Base-by-base conservation (phyloP, 2,329 filamentous ascomycete species). In the Penicillium brevicompactum region DNA sequence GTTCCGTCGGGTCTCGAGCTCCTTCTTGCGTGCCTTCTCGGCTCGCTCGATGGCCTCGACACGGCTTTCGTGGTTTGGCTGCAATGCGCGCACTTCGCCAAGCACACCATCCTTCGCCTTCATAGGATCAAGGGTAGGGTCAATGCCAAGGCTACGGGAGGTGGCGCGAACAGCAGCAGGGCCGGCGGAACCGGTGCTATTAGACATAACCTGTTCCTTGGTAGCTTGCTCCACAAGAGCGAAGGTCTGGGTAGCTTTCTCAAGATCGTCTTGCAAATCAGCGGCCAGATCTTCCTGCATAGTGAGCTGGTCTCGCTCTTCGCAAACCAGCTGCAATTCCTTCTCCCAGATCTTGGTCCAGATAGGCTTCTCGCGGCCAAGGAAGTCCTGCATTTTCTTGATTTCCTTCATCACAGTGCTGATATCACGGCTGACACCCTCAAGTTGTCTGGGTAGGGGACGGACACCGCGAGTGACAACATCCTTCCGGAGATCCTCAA, bases 301-400 rank as follows among this genome's bases (percentile, higher is more conserved):
- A 47, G 92, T 94, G 64, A 99, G 84, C 74, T 97, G 87, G 70
- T 97, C 93, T 63, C 92, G 87, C 69, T 97, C 94, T 71, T 96
- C 92, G 76, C 94, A 97, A 2, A 99, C 93, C 49, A 93, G 88
- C 74, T 97, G 91, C 44, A 99, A 81, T 74, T 97, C 92, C 76
- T 95, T 92, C 83, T 97, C 93, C 94, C 94, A 99, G 61, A 97
- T 96, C 84, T 97, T 97, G 51, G 92, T 97, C 93, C 94, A 99
- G 55, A 97, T 82, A 0, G 94, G 94, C 74, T 96, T 96, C 82
- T 99, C 94, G 45, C 86, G 85, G 66, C 87, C 88, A 77, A 99
- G 84, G 78, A 90, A 96, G 14, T 96, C 92, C 70, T 96, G 90
- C 83, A 99, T 88, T 77, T 90, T 92, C 82, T 91, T 94, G 59